Percentiles rank a stretch among this genome's conserved stretches.
phyloP scores from a whole-genome alignment of 1,284 basidiomycete species.

The Exsudoporus floridanus region DNA sequence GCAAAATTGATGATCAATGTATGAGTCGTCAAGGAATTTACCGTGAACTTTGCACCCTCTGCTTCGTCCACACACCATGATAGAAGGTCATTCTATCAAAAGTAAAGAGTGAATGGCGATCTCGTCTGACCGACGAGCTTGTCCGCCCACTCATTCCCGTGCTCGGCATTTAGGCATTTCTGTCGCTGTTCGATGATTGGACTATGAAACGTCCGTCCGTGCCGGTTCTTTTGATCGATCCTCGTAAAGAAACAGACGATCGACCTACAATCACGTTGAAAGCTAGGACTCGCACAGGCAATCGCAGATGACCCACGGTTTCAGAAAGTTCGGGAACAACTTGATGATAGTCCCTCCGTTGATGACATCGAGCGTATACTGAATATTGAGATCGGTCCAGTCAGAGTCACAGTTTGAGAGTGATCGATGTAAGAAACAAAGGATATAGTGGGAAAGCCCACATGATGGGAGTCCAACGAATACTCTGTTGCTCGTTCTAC shows the following conservation, averaged over 20 bases:
- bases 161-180: conserved; percentile 28
- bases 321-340: conserved; percentile 40
- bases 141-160: conserved; percentile 39
- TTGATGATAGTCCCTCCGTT: conserved; percentile 29
- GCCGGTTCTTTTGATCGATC: background rate
- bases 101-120: conserved; percentile 17
- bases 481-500: conserved; percentile 37
- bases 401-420: conserved; percentile 42
- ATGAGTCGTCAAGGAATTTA: conserved; percentile 32
- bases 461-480: conserved; percentile 44
- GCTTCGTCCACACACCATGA: conserved; percentile 47
- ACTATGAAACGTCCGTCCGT: conserved; percentile 27
- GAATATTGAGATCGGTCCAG: conserved; percentile 38
- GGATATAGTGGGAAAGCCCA: conserved; percentile 10
- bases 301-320: conserved; percentile 33
- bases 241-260: background rate
- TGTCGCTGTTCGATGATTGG: conserved; percentile 41
- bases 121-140: conserved; percentile 36
- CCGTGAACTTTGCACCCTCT: conserved; percentile 19
- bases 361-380: conserved; percentile 34
- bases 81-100: conserved; percentile 42
- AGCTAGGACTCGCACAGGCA: background rate
- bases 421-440: background rate
- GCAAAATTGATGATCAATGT: conserved; percentile 41
- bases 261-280: background rate